Evolutionary conservation across 148 eudicot species (phyloP), one percentile per base, ranked within the genome.

Genomic region (Amaranthus cruentus): DNA sequence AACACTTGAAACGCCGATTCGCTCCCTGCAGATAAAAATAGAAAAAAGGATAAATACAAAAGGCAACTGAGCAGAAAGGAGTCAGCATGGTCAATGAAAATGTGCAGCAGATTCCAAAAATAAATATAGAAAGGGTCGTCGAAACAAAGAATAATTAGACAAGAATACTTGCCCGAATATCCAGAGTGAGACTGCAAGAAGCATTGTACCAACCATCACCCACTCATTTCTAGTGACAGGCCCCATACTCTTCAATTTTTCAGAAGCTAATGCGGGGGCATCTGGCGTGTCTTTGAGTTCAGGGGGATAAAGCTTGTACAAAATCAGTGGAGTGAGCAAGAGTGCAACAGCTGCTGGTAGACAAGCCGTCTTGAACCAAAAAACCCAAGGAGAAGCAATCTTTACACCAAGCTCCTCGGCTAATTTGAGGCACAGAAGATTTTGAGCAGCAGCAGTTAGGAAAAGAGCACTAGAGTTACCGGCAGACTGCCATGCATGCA

Each of bases 361-460:
- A 81, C 90, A 77, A 71, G 98, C 98, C 75, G 89, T 84, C 84
- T 88, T 88, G 73, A 93, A 88, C 98, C 97, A 93, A 70, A 88
- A 76, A 70, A 91, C 81, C 98, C 98, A 94, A 43, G 97, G 97
- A 69, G 78, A 89, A 42, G 82, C 80, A 73, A 94, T 83, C 65
- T 82, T 79, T 10, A 94, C 95, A 51, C 98, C 98, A 68, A 94
- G 93, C 76, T 89, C 98, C 82, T 94, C 91, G 0, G 98, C 98
- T 73, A 94, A 81, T 77, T 94, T 91, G 72, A 94, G 91, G 82
- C 98, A 94, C 71, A 94, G 70, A 72, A 91, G 85, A 82, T 94
- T 94, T 91, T 91, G 98, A 84, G 98, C 98, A 75, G 98, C 98
- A 83, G 97, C 98, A 80, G 98, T 94, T 42, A 94, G 98, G 96